Evolutionary conservation across 2,329 filamentous ascomycete genomes (phyloP).

Genomic region (Endoconidiophora polonica): DNA sequence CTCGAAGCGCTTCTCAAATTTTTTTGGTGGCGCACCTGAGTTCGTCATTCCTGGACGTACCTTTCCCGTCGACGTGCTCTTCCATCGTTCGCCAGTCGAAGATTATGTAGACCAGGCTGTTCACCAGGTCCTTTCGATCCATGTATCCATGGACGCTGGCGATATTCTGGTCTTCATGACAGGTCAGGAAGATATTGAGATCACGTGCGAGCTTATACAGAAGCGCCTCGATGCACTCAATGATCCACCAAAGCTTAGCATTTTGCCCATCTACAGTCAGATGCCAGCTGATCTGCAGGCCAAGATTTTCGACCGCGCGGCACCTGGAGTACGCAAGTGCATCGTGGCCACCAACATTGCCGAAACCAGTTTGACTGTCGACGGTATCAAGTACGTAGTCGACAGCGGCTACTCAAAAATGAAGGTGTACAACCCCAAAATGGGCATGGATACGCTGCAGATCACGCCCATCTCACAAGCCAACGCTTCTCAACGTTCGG

Average conservation of each 20-base stretch:
- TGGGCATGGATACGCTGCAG: slow-evolving; percentile 98
- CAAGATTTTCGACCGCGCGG: slow-evolving; percentile 88
- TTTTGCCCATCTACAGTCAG: slow-evolving; percentile 95
- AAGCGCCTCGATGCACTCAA: slow-evolving; percentile 79
- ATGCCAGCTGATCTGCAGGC: slow-evolving; percentile 97
- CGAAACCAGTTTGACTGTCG: slow-evolving; percentile 92
- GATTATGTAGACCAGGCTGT: slow-evolving; percentile 97
- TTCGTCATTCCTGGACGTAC: slow-evolving; percentile 93
- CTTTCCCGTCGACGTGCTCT: slow-evolving; percentile 94
- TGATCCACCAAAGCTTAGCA: slow-evolving; percentile 84
- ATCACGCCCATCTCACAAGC: slow-evolving; percentile 96
- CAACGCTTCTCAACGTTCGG: slow-evolving; percentile 83
- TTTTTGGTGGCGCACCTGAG: slow-evolving; percentile 89
- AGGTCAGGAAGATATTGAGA: slow-evolving; percentile 94
- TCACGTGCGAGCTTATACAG: slow-evolving; percentile 81
- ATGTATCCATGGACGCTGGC: slow-evolving; percentile 81
- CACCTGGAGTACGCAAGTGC: slow-evolving; percentile 84
- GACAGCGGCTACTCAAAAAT: slow-evolving; percentile 92
- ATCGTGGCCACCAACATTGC: slow-evolving; percentile 98
- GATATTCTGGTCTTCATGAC: slow-evolving; percentile 99
- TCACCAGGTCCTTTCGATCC: slow-evolving; percentile 86
- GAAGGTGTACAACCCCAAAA: slow-evolving; percentile 96
- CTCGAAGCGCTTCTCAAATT: slow-evolving; percentile 83
- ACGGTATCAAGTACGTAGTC: slow-evolving; percentile 98
- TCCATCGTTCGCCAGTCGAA: slow-evolving; percentile 83